Percentiles rank a stretch among this genome's conserved stretches.
Evolutionary conservation across 345 rosid species (phyloP).

Genomic region (Brassica carinata): DNA sequence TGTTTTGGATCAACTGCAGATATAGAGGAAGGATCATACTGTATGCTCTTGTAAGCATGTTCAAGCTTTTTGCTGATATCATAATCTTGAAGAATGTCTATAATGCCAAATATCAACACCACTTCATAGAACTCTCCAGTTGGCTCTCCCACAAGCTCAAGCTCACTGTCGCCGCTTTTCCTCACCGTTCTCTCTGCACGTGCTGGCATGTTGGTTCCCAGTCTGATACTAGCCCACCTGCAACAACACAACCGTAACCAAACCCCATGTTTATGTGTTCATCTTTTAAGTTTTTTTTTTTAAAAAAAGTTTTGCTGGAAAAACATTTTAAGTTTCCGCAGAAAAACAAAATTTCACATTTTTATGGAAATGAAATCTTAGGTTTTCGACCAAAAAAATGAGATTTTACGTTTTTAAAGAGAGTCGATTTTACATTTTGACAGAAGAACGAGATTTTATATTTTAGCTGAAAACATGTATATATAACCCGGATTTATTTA

Average conservation of each 20-base stretch:
- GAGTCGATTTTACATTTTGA: too few relatives aligned
- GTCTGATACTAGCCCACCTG: constrained; percentile 80
- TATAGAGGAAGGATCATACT: not conserved
- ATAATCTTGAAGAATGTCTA: not conserved
- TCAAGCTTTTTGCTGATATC: not conserved
- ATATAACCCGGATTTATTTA: not conserved
- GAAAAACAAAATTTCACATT: not conserved
- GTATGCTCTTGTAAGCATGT: not conserved
- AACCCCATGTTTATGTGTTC: not conserved
- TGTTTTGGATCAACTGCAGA: not conserved
- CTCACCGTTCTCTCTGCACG: not conserved
- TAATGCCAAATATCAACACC: not conserved
- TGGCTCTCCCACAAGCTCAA: not conserved
- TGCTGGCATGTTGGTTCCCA: constrained; percentile 44
- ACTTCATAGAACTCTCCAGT: not conserved
- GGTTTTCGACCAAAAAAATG: too few relatives aligned
- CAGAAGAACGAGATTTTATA: not conserved
- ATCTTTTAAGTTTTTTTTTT: not conserved
- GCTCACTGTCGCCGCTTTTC: not conserved
- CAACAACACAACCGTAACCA: constrained; percentile 12
- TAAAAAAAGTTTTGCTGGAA: too few relatives aligned
- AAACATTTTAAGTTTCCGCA: not conserved
- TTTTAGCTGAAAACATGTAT: not conserved
- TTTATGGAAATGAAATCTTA: too few relatives aligned
- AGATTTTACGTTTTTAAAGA: not conserved